Base-by-base conservation (phyloP, 2,329 filamentous ascomycete species). In the Arachnomyces sp. region DNA sequence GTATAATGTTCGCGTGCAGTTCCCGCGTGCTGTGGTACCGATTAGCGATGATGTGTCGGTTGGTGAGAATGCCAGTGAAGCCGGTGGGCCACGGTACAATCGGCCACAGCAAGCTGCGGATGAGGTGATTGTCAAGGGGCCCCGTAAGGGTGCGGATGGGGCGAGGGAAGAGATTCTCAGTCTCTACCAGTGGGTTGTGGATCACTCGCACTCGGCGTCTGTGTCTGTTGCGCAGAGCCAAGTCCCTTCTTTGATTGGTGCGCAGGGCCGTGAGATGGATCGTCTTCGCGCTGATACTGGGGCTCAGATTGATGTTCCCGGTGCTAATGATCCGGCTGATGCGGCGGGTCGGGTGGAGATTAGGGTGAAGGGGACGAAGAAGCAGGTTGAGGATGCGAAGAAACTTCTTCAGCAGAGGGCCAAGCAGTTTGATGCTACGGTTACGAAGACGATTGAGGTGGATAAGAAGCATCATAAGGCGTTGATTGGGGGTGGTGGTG, bases 1-100 rank as follows among this genome's bases (percentile, higher is more conserved):
- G 34, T 95, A 98, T 72, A 82, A 84, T 58, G 92, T 98, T 31
- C 81, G 89, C 47, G 92, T 98, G 53, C 90, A 95, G 67, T 98
- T 98, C 72, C 92, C 92, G 31, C 85, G 88, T 58, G 61, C 48
- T 31, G 29, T 40, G 38, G 20, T 25, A 5, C 20, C 20, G 5
- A 9, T 9, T 25, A 72, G 76, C 44, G 84, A 92, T 44, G 87
- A 93, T 42, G 75, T 80, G 43, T 77, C 79, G 11, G 75, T 76
- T 46, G 75, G 72, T 11, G 88, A 90, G 51, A 80, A 75, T 29
- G 72, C 73, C 18, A 83, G 81, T 48, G 83, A 90, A 43, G 69
- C 70, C 38, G 70, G 69, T 43, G 78, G 76, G 46, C 63, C 67
- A 38, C 70, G 72, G 43, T 79, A 79, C 59, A 70, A 73, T 35